Base-by-base conservation (phyloP, 148 eudicot genomes). In the Fagopyrum tataricum region DNA sequence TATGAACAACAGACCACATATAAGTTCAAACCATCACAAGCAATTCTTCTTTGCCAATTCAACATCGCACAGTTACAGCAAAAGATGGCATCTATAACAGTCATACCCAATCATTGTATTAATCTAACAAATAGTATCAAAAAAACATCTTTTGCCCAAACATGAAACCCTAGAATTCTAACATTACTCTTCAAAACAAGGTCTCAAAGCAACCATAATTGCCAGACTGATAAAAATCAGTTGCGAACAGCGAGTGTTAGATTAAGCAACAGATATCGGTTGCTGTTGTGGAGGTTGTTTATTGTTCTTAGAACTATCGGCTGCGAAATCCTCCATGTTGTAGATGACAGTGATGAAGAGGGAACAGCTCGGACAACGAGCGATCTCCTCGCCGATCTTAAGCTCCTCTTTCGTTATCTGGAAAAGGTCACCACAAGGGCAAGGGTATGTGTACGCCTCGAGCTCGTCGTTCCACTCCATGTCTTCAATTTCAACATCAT, bases 391-490 rank as follows among this genome's bases (percentile, higher is more conserved):
- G 12, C 98, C 98, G 75, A 91, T 79, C 4, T 82, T 87, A 6
- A 94, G 87, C 1, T 91, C 97, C 7, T 91, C 91, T 58, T 80
- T 87, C 0, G 97, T 91, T 75, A 94, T 94, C 80, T 88, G 97
- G 62, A 94, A 94, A 4, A 94, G 78, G 74, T 94, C 97, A 4
- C 97, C 97, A 67, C 98, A 94, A 0, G 97, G 97, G 47, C 98
- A 94, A 0, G 98, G 96, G 73, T 91, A 94, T 0, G 98, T 94
- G 85, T 71, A 94, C 0, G 91, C 84, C 61, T 88, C 73, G 0
- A 94, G 79, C 83, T 88, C 96, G 0, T 87, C 90, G 86, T 83
- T 90, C 98, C 98, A 94, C 79, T 94, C 98, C 98, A 94, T 94
- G 79, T 94, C 98, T 75, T 94, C 98, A 39, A 94, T 94, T 87